Conservation (phyloP, 208 protist genomes). For the Acanthamoeba healyi region DNA sequence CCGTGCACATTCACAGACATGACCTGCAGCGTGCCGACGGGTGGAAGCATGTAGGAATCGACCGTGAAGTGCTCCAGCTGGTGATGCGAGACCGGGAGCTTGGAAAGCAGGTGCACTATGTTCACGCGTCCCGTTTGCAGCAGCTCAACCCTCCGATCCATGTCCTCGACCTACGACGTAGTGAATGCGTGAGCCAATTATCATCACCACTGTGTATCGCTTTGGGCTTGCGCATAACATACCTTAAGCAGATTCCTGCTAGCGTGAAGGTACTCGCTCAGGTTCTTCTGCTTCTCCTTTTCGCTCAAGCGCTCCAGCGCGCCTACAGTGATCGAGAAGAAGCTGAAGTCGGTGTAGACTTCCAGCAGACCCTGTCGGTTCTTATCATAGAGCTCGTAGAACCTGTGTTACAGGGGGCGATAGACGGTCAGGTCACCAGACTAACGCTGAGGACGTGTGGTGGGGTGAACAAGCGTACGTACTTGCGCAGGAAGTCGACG, state of each 20-base stretch:
- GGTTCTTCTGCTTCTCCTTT: constrained; percentile 63
- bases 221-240: too few species aligned
- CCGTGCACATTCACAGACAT: constrained; percentile 56
- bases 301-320: not conserved
- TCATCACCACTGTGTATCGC: not conserved
- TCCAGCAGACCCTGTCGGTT: constrained; percentile 64
- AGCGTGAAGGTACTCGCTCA: constrained; percentile 37
- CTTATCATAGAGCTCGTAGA: constrained; percentile 73
- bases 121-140: constrained; percentile 59
- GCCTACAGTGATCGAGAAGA: constrained; percentile 54
- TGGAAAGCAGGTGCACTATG: constrained; percentile 51
- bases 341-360: constrained; percentile 62
- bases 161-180: not conserved
- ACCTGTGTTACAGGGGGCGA: too few species aligned
- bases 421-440: too few species aligned
- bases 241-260: constrained; percentile 70
- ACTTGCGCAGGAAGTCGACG: constrained; percentile 64
- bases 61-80: constrained; percentile 45
- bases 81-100: constrained; percentile 46
- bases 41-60: constrained; percentile 59
- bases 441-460: too few species aligned
- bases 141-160: constrained; percentile 53
- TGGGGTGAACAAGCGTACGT: too few species aligned
- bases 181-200: not conserved
- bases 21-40: constrained; percentile 24